Percentiles rank a stretch among this genome's conserved stretches.
These are phyloP conservation scores for Cladophialophora chaetospira DNA, from an alignment of 2,329 filamentous ascomycete species.

Conservation along the genomic window DNA sequence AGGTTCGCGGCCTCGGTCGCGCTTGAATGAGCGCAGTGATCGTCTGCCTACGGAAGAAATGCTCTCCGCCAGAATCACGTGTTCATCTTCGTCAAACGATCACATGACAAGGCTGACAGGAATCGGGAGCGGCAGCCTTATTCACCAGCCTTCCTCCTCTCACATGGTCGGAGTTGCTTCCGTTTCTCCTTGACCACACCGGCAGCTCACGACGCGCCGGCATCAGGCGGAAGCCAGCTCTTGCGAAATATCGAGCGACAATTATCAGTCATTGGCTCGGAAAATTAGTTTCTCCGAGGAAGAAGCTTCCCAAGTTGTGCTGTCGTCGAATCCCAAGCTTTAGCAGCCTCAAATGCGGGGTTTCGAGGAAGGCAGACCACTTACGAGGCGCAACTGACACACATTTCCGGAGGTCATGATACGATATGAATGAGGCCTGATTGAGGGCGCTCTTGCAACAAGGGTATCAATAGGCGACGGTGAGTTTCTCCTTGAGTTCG, in stretches of 20 bases:
- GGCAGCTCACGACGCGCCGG: background rate
- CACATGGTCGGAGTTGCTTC: background rate
- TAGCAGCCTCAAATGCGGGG: constrained; percentile 5
- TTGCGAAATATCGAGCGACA: constrained; percentile 9
- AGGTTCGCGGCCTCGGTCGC: no score
- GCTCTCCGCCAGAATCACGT: no score
- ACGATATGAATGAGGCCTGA: background rate
- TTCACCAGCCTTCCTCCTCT: no score
- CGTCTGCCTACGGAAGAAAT: no score
- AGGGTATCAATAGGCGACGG: constrained; percentile 4
- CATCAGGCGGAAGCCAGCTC: background rate
- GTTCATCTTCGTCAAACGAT: no score
- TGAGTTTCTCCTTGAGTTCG: background rate
- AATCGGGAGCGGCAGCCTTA: no score
- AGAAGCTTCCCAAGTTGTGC: background rate
- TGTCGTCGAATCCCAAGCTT: background rate
- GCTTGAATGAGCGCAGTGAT: no score
- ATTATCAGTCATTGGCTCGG: background rate
- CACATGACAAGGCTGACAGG: no score
- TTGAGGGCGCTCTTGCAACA: background rate
- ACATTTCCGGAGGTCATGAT: background rate
- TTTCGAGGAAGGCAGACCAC: background rate
- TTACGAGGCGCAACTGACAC: background rate
- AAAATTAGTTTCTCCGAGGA: constrained; percentile 13
- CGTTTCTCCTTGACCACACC: background rate